These are phyloP conservation scores for Pascua guehoae DNA, from an alignment of 1,284 basidiomycete genomes.

Conservation along the genomic window DNA sequence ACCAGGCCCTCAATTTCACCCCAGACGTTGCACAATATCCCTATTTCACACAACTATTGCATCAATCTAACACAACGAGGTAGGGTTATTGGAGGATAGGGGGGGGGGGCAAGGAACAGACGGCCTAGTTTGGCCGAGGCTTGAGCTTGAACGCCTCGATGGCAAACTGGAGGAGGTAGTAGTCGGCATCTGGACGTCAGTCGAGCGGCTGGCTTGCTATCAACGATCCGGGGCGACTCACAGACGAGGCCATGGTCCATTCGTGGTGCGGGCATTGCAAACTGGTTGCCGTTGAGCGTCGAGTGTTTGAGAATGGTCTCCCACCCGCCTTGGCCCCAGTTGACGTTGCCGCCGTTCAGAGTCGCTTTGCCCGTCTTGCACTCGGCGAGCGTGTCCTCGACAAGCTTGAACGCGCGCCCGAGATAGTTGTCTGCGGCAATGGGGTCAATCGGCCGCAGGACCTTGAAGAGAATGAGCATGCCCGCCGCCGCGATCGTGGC, in stretches of 20 bases:
- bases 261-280: constrained; percentile 8
- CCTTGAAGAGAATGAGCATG: constrained; percentile 31
- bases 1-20: too few relatives aligned
- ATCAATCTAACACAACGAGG: too few relatives aligned
- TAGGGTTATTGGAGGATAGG: too few relatives aligned
- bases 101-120: too few relatives aligned
- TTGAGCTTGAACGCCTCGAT: constrained; percentile 39
- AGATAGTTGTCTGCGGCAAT: constrained; percentile 31
- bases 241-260: constrained; percentile 28
- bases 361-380: constrained; percentile 25
- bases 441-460: constrained; percentile 21
- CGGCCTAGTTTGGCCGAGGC: neutral
- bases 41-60: too few relatives aligned
- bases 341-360: constrained; percentile 21
- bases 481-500: constrained; percentile 31
- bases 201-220: neutral
- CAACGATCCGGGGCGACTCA: neutral
- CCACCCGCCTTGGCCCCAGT: constrained; percentile 39
- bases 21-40: too few relatives aligned
- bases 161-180: constrained; percentile 37
- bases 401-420: constrained; percentile 21
- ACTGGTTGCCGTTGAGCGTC: constrained; percentile 34
- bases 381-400: constrained; percentile 22
- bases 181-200: constrained; percentile 29
- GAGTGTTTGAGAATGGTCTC: constrained; percentile 42